Evolutionary conservation across 192 early-diverging fungal species (phyloP), one percentile per base, ranked within the genome.

Genomic region (Cladochytrium replicatum): DNA sequence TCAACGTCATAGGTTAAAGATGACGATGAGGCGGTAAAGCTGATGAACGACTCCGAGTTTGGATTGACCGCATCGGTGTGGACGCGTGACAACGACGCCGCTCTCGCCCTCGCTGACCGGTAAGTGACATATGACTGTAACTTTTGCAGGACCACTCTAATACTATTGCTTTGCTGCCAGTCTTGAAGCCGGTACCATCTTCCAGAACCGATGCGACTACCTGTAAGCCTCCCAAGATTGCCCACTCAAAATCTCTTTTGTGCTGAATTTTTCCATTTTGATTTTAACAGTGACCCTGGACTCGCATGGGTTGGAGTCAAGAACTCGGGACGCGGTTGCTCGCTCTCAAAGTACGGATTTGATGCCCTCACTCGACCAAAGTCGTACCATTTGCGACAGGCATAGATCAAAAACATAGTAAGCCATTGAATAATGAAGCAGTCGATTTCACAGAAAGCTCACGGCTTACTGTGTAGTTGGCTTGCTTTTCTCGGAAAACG

Each of bases 131-230:
- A 13, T 56, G 40, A 19, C 27, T 0, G 24, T 25, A 24, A 7
- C 9, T 13, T 7, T 50, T 52, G 1, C 4, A 7, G 8, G 15
- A 27, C 43, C 31, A 6, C 1, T 22, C 43, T 29, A 0, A 9
- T 55, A 11, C 11, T 15, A n/a, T 21, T 58, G 48, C 22, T 48
- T 24, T n/a, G 6, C n/a, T n/a, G n/a, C n/a, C 32, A 61, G 63
- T 29, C 68, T 88, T 32, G 81, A 86, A 46, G 78, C 75, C 0
- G 88, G 88, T 7, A 90, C 88, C 4, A 75, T 83, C 68, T 90
- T 85, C 60, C 73, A 87, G 76, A 90, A 90, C 47, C 73, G 88
- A 4, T 87, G 84, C 56, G 86, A 88, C 60, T 87, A 82, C 51
- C 52, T 89, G 25, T n/a, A n/a, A n/a, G n/a, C n/a, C n/a, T n/a